Evolutionary conservation across 345 rosid genomes (phyloP), one percentile per base, ranked within the genome.

Genomic region (Linum tenue): DNA sequence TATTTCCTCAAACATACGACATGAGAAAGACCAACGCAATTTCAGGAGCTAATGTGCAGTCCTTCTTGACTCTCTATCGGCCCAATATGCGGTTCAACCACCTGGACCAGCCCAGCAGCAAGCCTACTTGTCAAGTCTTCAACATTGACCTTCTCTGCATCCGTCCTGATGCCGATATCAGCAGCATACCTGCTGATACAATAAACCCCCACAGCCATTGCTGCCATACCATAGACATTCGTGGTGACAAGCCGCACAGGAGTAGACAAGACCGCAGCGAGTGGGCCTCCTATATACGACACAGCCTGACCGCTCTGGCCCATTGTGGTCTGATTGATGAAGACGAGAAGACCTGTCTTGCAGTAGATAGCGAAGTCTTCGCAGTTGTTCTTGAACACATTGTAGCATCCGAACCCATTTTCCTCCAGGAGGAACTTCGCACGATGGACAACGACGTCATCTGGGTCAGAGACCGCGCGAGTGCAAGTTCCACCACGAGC

Each of bases 401-500:
- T 89, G 58, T 88, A 88, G 80, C 92, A 84, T 12, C 99, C 97
- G 41, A 88, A 88, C 0, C 99, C 99, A 59, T 90, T 85, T 11
- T 85, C 89, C 10, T 88, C 31, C 31, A 22, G 90, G 55, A 94
- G 74, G 68, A 82, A 85, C 63, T 80, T 82, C 37, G 97, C 97
- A 1, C 95, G 82, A 70, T 88, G 89, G 44, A 85, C 80, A 14
- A 82, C 86, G 2, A 72, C 4, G 2, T 80, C 89, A 22, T 73
- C 31, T 0, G 79, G 78, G 67, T 88, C 92, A 0, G 96, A 56
- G 40, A 76, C 86, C 0, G 92, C 92, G n/a, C 84, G 94, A 4
- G 97, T 86, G 75, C 98, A 90, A 44, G 99, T 92, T 64, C 96
- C 96, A 7, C 95, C 98, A 1, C 98, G 87, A 8, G 92, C 95